Evolutionary conservation across 1,284 basidiomycete genomes (phyloP).

Genomic region (Moesziomyces parantarcticus): DNA sequence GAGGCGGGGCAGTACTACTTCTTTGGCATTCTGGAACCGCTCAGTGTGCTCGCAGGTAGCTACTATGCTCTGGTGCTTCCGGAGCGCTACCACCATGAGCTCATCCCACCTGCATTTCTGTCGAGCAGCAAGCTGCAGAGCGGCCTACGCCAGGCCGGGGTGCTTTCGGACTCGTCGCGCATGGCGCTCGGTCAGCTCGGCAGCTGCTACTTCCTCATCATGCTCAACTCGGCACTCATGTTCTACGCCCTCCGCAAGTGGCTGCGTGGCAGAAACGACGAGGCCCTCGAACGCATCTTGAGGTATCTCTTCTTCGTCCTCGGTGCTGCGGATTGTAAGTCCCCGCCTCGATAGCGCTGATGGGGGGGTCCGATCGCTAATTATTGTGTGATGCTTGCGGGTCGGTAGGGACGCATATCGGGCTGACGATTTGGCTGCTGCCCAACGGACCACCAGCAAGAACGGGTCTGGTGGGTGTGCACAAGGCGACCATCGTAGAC

Average conservation of each 20-base stretch:
- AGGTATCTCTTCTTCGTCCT: slow-evolving; percentile 52
- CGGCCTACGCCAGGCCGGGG: slow-evolving; percentile 21
- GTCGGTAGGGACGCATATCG: slow-evolving; percentile 51
- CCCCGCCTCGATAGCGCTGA: neutral
- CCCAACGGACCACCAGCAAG: slow-evolving; percentile 42
- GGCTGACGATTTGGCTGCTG: slow-evolving; percentile 51
- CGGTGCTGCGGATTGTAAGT: slow-evolving; percentile 57
- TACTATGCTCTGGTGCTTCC: slow-evolving; percentile 50
- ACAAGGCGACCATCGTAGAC: slow-evolving; percentile 5
- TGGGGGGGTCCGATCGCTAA: too few relatives aligned
- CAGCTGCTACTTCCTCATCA: slow-evolving; percentile 57
- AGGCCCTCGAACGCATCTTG: slow-evolving; percentile 32
- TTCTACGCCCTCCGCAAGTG: slow-evolving; percentile 43
- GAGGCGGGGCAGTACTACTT: slow-evolving; percentile 43
- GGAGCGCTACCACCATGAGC: slow-evolving; percentile 52
- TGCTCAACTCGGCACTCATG: slow-evolving; percentile 55
- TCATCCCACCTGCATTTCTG: slow-evolving; percentile 46
- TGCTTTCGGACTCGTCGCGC: slow-evolving; percentile 20
- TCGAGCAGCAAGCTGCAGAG: slow-evolving; percentile 19
- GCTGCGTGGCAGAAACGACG: slow-evolving; percentile 21
- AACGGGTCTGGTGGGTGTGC: slow-evolving; percentile 5
- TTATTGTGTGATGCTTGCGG: neutral
- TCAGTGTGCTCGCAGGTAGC: slow-evolving; percentile 49
- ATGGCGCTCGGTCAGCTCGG: slow-evolving; percentile 60
- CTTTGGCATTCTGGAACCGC: slow-evolving; percentile 58